Evolutionary conservation across 2,329 filamentous ascomycete genomes (phyloP), one percentile per base, ranked within the genome.

Genomic region (Diplodia mutila): DNA sequence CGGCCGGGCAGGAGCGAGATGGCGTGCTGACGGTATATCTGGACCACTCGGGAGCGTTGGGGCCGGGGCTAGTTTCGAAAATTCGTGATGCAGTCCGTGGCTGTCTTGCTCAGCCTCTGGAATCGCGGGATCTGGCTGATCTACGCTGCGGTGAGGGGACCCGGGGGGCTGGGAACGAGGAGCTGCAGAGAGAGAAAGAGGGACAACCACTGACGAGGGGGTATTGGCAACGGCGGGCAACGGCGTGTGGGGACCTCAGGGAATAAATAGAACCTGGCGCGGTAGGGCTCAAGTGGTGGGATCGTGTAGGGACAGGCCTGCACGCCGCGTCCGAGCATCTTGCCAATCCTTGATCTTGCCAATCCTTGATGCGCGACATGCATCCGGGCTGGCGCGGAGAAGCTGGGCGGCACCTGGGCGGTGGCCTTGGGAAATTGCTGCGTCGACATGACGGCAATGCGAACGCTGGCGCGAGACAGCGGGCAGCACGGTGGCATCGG

Each of bases 51-150:
- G 59, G 59, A 63, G 59, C 27, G 18, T 37, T 34, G 57, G 51
- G 34, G 53, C 48, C 59, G 66, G 57, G 59, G 57, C 55, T 48
- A 55, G 66, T 63, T 64, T 67, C 66, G 54, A 55, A 59, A 67
- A 57, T 55, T 55, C 66, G 66, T 67, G 66, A 48, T 67, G 66
- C 66, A 67, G 66, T 48, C 27, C 27, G 66, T 67, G 66, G 57
- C 66, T 63, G 59, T 37, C 42, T 29, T 18, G 59, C 64, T 66
- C 39, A 66, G 64, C 64, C 52, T 57, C 52, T 55, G 42, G 53
- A 39, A 59, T 66, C 49, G 53, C 64, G 57, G 53, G 53, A 66
- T 66, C 64, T 66, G 16, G 52, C 18, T 32, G 63, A 34, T 32
- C 57, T 16, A 46, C 54, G 37, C 54, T 48, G 39, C 51, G 39